These are phyloP conservation scores for Alternaria rosae DNA, from an alignment of 2,329 filamentous ascomycete genomes.

Conservation along the genomic window DNA sequence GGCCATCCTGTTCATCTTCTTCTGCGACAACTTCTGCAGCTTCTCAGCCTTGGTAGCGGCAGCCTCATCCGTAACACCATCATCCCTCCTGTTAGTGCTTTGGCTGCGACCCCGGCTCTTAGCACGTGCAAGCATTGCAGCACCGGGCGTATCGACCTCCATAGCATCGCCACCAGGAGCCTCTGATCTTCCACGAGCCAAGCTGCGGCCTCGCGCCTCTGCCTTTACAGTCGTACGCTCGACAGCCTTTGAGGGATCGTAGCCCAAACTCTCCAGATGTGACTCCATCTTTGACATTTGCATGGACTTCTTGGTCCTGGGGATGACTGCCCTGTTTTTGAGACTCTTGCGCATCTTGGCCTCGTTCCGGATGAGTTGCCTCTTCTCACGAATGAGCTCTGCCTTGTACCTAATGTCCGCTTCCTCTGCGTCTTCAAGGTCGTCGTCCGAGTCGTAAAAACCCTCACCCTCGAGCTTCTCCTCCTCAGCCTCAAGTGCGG, in stretches of 20 bases:
- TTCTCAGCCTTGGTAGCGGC: constrained; percentile 82
- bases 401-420: constrained; percentile 90
- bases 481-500: constrained; percentile 92
- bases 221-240: constrained; percentile 70
- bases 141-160: constrained; percentile 65
- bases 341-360: constrained; percentile 93
- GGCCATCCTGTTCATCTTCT: constrained; percentile 98
- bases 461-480: constrained; percentile 90
- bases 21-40: constrained; percentile 88
- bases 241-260: constrained; percentile 78
- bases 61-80: constrained; percentile 75
- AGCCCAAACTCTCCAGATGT: constrained; percentile 82
- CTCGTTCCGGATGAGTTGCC: constrained; percentile 89
- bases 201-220: constrained; percentile 75
- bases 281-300: constrained; percentile 86
- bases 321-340: constrained; percentile 96
- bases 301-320: constrained; percentile 80
- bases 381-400: constrained; percentile 94
- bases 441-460: constrained; percentile 79
- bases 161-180: constrained; percentile 69
- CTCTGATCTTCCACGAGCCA: constrained; percentile 65
- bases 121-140: constrained; percentile 59
- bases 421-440: constrained; percentile 87
- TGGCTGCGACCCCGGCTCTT: constrained; percentile 74
- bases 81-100: constrained; percentile 73